These are phyloP conservation scores for Pisolithus albus DNA, from an alignment of 768 basidiomycete species.

Conservation along the genomic window DNA sequence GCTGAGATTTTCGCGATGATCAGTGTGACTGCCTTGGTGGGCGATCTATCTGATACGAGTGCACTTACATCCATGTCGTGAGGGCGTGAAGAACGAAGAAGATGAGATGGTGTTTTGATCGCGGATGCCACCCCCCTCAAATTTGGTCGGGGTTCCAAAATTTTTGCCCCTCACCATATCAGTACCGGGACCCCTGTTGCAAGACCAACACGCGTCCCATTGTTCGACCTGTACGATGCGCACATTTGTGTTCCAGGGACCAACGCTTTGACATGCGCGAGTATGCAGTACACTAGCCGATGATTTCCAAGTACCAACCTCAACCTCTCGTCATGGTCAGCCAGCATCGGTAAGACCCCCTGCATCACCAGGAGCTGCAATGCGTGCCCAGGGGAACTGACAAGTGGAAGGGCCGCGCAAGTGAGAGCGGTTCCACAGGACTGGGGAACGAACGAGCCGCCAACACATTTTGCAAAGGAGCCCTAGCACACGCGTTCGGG, in stretches of 20 bases:
- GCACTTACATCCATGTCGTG: slow-evolving; percentile 26
- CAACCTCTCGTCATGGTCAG: background rate
- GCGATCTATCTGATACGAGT: background rate
- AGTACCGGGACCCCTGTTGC: background rate
- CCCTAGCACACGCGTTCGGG: slow-evolving; percentile 44
- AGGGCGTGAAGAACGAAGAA: slow-evolving; percentile 23
- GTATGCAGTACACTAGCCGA: background rate
- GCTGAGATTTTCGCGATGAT: slow-evolving; percentile 32
- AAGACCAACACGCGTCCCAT: too few relatives aligned
- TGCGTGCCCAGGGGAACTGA: slow-evolving; percentile 43
- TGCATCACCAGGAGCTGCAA: slow-evolving; percentile 37
- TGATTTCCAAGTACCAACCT: too few relatives aligned
- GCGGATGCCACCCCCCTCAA: slow-evolving; percentile 21
- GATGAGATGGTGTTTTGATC: slow-evolving; percentile 22
- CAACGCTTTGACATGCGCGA: too few relatives aligned
- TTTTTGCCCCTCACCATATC: slow-evolving; percentile 12
- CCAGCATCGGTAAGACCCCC: slow-evolving; percentile 37
- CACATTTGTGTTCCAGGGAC: too few relatives aligned
- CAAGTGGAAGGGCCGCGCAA: slow-evolving; percentile 49
- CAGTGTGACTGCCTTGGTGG: slow-evolving; percentile 1
- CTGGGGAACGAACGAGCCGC: slow-evolving; percentile 30
- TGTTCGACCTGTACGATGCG: too few relatives aligned
- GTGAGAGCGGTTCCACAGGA: slow-evolving; percentile 25
- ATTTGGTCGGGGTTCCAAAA: slow-evolving; percentile 56
- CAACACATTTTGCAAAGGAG: slow-evolving; percentile 50